These are phyloP conservation scores for Cercophora newfieldiana DNA, from an alignment of 495 filamentous ascomycete species.

Conservation along the genomic window DNA sequence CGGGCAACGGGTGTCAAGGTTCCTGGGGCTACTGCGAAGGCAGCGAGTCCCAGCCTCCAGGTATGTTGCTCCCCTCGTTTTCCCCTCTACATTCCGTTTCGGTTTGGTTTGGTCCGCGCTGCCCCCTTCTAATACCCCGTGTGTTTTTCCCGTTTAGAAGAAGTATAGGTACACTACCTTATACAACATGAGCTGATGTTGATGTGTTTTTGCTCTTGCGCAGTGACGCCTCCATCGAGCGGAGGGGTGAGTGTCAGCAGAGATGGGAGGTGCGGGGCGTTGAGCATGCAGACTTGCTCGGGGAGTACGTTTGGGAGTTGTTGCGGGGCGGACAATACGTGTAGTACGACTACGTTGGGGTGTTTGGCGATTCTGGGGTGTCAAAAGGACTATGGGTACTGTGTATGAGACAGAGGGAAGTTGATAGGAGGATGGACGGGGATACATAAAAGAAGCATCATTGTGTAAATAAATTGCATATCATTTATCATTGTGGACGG, in stretches of 20 bases:
- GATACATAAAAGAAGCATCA: neutral
- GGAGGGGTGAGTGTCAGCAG: slow-evolving; percentile 16
- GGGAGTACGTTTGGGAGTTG: slow-evolving; percentile 40
- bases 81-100: neutral
- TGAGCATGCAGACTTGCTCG: slow-evolving; percentile 34
- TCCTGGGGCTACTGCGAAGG: slow-evolving; percentile 39
- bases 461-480: neutral
- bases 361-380: slow-evolving; percentile 32
- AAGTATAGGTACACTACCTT: no score
- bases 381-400: slow-evolving; percentile 30
- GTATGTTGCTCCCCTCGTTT: no score
- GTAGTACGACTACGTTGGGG: slow-evolving; percentile 30
- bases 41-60: neutral
- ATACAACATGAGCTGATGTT: no score
- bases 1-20: slow-evolving; percentile 39
- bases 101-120: no score
- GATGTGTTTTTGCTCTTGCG: no score
- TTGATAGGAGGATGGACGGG: neutral
- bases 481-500: neutral
- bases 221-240: neutral
- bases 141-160: no score
- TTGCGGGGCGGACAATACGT: slow-evolving; percentile 35
- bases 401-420: slow-evolving; percentile 15
- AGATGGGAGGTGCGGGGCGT: slow-evolving; percentile 27
- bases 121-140: no score